A percentile compares a stretch with the other conserved stretches of the same genome.
phyloP scores from a whole-genome alignment of 2,329 filamentous ascomycete species.

The Calonectria naviculata region DNA sequence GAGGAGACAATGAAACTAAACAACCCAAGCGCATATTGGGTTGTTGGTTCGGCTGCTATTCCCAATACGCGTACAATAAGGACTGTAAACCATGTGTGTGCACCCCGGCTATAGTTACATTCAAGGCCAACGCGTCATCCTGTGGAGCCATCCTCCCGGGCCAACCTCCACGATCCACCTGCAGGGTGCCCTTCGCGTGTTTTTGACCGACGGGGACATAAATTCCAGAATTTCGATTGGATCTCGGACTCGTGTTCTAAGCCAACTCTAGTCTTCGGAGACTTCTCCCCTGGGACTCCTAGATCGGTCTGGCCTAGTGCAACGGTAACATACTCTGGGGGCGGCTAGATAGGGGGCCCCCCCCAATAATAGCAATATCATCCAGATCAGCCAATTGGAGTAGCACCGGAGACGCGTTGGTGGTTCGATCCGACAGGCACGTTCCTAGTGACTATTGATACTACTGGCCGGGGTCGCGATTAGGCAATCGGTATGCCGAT shows the following conservation, averaged over 20 bases:
- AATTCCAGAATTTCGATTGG: not conserved
- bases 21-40: not conserved
- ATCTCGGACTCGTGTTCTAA: too few species aligned
- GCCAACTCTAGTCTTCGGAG: too few species aligned
- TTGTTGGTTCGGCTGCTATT: not conserved
- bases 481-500: not conserved
- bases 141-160: not conserved
- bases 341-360: not conserved
- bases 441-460: not conserved
- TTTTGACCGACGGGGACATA: not conserved
- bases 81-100: not conserved
- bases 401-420: not conserved
- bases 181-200: not conserved
- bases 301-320: not conserved
- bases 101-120: not conserved
- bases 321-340: not conserved
- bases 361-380: not conserved
- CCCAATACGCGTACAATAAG: not conserved
- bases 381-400: not conserved
- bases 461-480: not conserved
- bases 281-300: not conserved
- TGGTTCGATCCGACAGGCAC: not conserved
- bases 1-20: not conserved
- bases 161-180: not conserved
- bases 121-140: constrained; percentile 12